Evolutionary conservation across 2,329 filamentous ascomycete species (phyloP).

Genomic region (Arthrobotrys sphaeroides): DNA sequence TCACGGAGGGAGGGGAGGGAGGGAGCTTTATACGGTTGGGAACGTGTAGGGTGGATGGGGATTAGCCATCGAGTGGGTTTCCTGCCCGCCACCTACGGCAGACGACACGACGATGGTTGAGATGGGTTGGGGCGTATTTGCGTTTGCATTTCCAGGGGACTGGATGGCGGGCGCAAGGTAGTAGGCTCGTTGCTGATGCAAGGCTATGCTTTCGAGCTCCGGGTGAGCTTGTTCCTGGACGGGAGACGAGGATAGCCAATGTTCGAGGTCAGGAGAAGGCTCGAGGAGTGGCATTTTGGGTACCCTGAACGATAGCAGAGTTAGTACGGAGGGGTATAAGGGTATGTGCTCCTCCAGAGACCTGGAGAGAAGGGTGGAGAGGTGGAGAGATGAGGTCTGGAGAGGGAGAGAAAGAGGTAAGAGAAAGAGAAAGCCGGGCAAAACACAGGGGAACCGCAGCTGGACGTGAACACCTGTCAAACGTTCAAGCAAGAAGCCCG

Average conservation of each 20-base stretch:
- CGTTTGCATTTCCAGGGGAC: too few species aligned
- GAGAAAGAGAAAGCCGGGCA: too few species aligned
- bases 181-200: neutral
- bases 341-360: neutral
- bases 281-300: conserved; percentile 1
- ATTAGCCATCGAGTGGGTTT: neutral
- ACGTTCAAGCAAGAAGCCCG: too few species aligned
- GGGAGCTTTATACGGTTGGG: neutral
- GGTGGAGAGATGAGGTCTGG: too few species aligned
- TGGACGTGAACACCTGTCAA: too few species aligned
- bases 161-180: neutral
- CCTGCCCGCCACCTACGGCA: neutral
- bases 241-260: neutral
- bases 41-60: neutral
- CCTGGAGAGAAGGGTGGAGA: too few species aligned
- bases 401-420: too few species aligned
- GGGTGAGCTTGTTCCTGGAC: neutral
- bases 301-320: neutral
- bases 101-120: neutral
- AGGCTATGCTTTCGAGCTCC: neutral
- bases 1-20: neutral
- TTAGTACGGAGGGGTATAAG: neutral
- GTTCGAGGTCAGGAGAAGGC: neutral
- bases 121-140: neutral
- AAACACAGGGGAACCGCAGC: too few species aligned